Percentiles rank a stretch among this genome's conserved stretches.
Conservation (phyloP, 2,329 filamentous ascomycete species). For the Arthrinium puccinioides region DNA sequence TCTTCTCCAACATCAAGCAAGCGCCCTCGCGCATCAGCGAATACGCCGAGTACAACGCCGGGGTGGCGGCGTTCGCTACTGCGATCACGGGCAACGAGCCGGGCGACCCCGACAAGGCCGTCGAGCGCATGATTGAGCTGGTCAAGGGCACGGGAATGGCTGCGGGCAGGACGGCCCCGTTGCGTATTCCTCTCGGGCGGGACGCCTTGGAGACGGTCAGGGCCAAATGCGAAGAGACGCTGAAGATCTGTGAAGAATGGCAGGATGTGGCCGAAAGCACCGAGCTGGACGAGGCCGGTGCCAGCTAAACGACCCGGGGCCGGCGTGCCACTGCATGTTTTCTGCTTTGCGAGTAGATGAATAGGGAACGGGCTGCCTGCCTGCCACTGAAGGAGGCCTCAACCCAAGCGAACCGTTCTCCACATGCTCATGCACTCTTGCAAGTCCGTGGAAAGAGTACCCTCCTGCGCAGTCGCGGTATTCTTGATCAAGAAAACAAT, state of each 20-base stretch:
- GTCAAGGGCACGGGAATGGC: constrained; percentile 37
- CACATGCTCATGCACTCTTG: constrained; percentile 49
- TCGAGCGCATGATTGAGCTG: constrained; percentile 45
- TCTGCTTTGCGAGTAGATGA: no score
- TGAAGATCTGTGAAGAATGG: constrained; percentile 40
- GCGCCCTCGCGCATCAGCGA: constrained; percentile 14
- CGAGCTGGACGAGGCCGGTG: no score
- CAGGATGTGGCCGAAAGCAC: constrained; percentile 41
- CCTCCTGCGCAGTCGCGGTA: constrained; percentile 36
- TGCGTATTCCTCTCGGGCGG: constrained; percentile 44
- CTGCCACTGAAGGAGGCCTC: neutral
- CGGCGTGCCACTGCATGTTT: no score
- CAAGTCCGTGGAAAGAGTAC: constrained; percentile 41
- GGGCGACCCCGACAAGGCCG: constrained; percentile 43
- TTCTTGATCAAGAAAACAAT: constrained; percentile 40
- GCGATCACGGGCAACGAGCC: constrained; percentile 27
- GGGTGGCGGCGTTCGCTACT: constrained; percentile 10
- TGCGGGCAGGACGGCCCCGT: constrained; percentile 25
- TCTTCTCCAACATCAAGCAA: constrained; percentile 27
- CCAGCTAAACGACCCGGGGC: no score
- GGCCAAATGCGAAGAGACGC: constrained; percentile 40
- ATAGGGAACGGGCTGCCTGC: neutral
- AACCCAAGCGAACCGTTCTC: constrained; percentile 45
- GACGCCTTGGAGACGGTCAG: constrained; percentile 43
- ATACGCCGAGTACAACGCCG: constrained; percentile 24